Percentiles rank a stretch among this genome's conserved stretches.
Evolutionary conservation across 805 yeast genomes (phyloP).

Genomic region (Brettanomyces anomalus): DNA sequence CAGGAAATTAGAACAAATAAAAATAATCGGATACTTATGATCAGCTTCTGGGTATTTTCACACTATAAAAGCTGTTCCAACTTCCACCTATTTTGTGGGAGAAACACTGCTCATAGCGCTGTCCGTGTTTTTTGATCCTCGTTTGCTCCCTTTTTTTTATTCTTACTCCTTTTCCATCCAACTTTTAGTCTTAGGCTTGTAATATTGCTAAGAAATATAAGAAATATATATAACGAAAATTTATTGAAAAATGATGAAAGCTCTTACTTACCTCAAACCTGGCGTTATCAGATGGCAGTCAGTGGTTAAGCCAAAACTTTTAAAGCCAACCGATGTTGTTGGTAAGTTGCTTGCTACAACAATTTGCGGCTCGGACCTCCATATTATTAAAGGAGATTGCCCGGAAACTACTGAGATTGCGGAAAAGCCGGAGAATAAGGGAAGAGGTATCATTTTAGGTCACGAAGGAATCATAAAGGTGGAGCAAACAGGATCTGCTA

Average conservation of each 20-base stretch:
- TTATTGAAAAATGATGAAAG: slow-evolving; percentile 33
- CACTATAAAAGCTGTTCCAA: too few species aligned
- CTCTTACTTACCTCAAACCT: slow-evolving; percentile 37
- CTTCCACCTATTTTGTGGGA: too few species aligned
- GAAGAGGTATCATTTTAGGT: slow-evolving; percentile 34
- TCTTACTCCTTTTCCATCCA: too few species aligned
- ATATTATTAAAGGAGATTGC: slow-evolving; percentile 52
- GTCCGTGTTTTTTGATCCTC: too few species aligned
- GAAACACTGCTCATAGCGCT: too few species aligned
- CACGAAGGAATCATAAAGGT: slow-evolving; percentile 57
- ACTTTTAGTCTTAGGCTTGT: too few species aligned
- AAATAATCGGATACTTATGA: too few species aligned
- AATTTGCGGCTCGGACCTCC: slow-evolving; percentile 59
- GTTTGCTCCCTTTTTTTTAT: too few species aligned
- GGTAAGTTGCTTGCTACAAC: slow-evolving; percentile 50
- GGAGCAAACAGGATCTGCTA: slow-evolving; percentile 38
- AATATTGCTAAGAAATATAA: too few species aligned
- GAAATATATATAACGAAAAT: neutral
- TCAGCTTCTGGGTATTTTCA: too few species aligned
- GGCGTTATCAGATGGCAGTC: slow-evolving; percentile 29
- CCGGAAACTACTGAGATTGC: slow-evolving; percentile 38
- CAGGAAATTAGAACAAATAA: too few species aligned
- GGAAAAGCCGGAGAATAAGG: slow-evolving; percentile 7
- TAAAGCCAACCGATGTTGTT: slow-evolving; percentile 44
- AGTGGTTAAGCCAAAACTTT: slow-evolving; percentile 34